Evolutionary conservation across 2,329 filamentous ascomycete genomes (phyloP), one percentile per base, ranked within the genome.

Genomic region (Monosporascus sp.): DNA sequence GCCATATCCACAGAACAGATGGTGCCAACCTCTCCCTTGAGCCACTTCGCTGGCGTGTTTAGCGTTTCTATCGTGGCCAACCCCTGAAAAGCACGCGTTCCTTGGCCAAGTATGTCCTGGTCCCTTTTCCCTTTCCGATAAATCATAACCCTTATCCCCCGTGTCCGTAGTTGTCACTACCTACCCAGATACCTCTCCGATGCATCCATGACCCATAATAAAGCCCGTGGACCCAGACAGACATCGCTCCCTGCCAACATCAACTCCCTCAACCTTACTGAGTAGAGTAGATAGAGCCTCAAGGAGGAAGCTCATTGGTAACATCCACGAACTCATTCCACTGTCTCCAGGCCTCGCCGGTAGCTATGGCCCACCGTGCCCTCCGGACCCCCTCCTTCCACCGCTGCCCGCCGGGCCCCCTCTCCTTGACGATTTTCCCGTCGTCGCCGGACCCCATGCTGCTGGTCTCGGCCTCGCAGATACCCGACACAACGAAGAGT

Each of bases 371-470:
- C 89, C 90, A 95, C 63, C 87, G 84, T 17, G 94, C 94, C 67
- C 91, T 81, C 63, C 93, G 79, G 16, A 97, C 83, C 50, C 93
- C 94, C 68, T 97, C 93, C 75, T 96, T 99, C 94, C 94, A 99
- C 65, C 93, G 81, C 53, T 89, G 84, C 16, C 89, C 89, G 11
- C 88, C 92, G 5, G 92, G 92, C 0, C 94, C 93, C 48, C 87
- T 78, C 68, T 97, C 92, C 17, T 75, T 83, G 57, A 96, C 81
- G 47, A 96, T 90, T 43, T 86, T 78, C 0, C 90, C 89, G 63
- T 93, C 88, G 63, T 96, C 90, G 1, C 86, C 89, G 47, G 79
- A 74, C 1, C 89, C 90, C 88, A 95, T 90, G 65, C 83, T 74
- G 67, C 89, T 95, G 31, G 78, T 80, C 54, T 96, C 88, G 0